Base-by-base conservation (phyloP, 495 filamentous ascomycete species). In the Mycothermus thermophilus region DNA sequence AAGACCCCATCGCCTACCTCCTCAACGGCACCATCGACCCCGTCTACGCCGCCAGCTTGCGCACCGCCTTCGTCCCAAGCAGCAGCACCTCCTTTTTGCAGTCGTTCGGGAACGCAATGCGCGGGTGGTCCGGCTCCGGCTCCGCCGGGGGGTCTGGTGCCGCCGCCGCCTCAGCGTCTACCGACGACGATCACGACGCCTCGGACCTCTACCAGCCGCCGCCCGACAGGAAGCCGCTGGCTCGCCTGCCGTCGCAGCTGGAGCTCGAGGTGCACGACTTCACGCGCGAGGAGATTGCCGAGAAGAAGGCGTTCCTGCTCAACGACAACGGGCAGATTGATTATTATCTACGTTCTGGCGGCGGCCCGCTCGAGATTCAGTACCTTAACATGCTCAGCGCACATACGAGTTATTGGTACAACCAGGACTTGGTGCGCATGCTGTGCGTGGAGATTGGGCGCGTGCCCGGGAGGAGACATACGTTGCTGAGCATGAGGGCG, bases 261-360 rank as follows among this genome's bases (percentile, higher is more conserved):
- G 90, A 97, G 51, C 70, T 97, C 48, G 90, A 95, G 48, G 90
- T 86, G 1, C 90, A 95, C 52, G 80, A 97, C 51, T 97, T 97
- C 50, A 75, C 82, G 3, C 69, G 81, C 13, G 90, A 97, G 55
- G 86, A 95, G 45, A 70, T 93, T 30, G 88, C 87, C 0, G 90
- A 97, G 59, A 83, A 79, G 54, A 78, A 86, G 28, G 82, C 87
- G 48, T 74, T 75, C 37, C 54, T 93, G 22, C 68, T 97, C 3
- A 97, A 97, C 42, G 90, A 96, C 42, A 94, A 95, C 40, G 86
- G 84, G 0, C 90, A 95, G 57, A 74, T 97, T 23, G 90, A 97
- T 53, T 97, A 73, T 48, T 92, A 74, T 40, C 57, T 97, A 3
- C 72, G 72, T 27, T 81, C 81, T 27, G 80, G 82, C 0, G 74